A percentile compares a stretch with the other conserved stretches of the same genome.
These are phyloP conservation scores for Podospora sp. DNA, from an alignment of 495 filamentous ascomycete genomes.

Conservation along the genomic window DNA sequence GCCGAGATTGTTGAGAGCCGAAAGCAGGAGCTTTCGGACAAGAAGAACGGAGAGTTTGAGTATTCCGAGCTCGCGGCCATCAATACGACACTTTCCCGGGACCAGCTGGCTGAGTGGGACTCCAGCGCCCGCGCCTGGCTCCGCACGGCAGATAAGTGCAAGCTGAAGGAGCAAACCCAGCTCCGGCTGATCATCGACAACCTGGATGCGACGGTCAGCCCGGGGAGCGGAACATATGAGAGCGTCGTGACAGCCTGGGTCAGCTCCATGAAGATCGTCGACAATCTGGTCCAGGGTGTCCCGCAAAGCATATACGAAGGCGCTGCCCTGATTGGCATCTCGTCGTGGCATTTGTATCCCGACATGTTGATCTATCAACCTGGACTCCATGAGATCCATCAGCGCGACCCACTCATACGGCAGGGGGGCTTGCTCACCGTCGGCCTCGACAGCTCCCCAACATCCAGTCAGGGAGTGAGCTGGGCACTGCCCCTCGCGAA, in stretches of 20 bases:
- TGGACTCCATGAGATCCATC: neutral
- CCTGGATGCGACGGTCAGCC: conserved; percentile 32
- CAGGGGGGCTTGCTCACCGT: neutral
- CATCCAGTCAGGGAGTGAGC: conserved; percentile 23
- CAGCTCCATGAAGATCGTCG: conserved; percentile 28
- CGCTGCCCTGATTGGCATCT: conserved; percentile 36
- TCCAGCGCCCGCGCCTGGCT: conserved; percentile 42
- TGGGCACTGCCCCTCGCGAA: conserved; percentile 40
- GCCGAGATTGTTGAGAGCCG: conserved; percentile 33
- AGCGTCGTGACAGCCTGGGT: conserved; percentile 39
- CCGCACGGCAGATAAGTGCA: conserved; percentile 31
- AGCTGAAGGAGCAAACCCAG: conserved; percentile 35
- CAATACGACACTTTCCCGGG: conserved; percentile 25
- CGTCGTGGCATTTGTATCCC: conserved; percentile 46
- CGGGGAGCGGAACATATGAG: conserved; percentile 25
- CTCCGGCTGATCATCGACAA: conserved; percentile 42
- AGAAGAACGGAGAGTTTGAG: neutral
- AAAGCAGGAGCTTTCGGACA: conserved; percentile 20
- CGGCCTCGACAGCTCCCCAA: neutral
- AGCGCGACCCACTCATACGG: neutral
- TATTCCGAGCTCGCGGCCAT: neutral
- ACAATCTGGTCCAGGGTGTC: conserved; percentile 30
- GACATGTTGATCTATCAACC: conserved; percentile 27
- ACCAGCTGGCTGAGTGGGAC: conserved; percentile 41
- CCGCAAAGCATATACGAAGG: conserved; percentile 30